phyloP scores from a whole-genome alignment of 192 early-diverging fungal genomes.

The Rhizophagus clarus region DNA sequence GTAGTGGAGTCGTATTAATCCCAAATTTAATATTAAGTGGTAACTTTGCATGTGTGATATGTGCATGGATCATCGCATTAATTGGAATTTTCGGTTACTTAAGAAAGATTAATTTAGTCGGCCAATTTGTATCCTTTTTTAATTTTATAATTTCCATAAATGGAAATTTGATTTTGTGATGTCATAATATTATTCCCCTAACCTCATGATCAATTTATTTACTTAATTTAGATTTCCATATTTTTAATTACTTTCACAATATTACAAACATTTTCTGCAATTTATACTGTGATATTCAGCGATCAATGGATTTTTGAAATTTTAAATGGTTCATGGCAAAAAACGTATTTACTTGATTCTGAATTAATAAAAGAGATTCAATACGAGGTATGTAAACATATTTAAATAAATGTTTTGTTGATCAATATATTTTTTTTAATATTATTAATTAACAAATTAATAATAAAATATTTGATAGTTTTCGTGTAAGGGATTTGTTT shows the following conservation, averaged over 20 bases:
- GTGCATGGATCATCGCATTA: conserved; percentile 10
- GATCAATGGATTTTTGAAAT: conserved; percentile 11
- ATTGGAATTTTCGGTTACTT: conserved; percentile 16
- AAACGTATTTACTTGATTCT: neutral
- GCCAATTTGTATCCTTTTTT: conserved; percentile 28
- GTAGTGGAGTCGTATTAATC: neutral
- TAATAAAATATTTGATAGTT: neutral
- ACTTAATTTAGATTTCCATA: neutral
- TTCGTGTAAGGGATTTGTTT: conserved; percentile 12
- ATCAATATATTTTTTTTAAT: neutral
- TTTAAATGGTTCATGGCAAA: conserved; percentile 11
- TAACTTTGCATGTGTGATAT: conserved; percentile 6
- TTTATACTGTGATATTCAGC: neutral
- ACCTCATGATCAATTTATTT: neutral
- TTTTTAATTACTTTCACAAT: conserved; percentile 9
- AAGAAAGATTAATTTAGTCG: conserved; percentile 7
- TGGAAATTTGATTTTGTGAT: conserved; percentile 1
- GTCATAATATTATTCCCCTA: neutral
- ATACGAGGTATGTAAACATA: conserved; percentile 6
- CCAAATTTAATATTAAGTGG: neutral
- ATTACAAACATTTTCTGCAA: neutral
- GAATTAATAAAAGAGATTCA: conserved; percentile 7
- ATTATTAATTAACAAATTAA: neutral
- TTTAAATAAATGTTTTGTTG: neutral
- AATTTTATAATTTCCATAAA: neutral